Base-by-base conservation (phyloP, 768 basidiomycete genomes). In the Russula sp. region DNA sequence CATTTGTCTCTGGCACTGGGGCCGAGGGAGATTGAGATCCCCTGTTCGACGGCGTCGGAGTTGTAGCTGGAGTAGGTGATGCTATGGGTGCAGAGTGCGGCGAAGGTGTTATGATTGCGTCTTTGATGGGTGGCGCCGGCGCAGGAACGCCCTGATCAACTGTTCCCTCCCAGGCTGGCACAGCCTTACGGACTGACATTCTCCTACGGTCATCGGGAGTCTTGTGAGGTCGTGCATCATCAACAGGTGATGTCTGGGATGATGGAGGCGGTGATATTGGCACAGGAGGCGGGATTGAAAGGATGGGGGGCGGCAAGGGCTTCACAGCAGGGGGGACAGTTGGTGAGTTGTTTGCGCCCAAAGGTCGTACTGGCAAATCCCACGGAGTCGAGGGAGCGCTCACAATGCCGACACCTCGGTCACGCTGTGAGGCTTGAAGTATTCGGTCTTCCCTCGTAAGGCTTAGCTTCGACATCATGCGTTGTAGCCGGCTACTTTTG, bases 401-500 rank as follows among this genome's bases (percentile, higher is more conserved):
- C 68, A 73, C 39, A 71, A 66, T 42, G 68, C 63, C 49, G 68
- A 72, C 18, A 68, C 70, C 50, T 73, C 75, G 55, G 68, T 66
- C 40, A 64, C 50, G 57, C 71, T 79, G 65, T 51, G 62, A 1
- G 63, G 66, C 57, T 67, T 71, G 60, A 71, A 61, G 49, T 55
- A 68, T 55, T 74, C 75, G 58, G 83, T 76, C 48, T 69, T 74
- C 42, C 69, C 70, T 44, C 69, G 70, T 20, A 71, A 71, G 42
- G 83, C 14, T 86, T 32, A 93, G 77, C 68, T 84, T 87, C 20
- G 90, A 91, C 68, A 94, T 88, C 85, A 94, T 91, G 66, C 85
- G 82, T 73, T 88, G 87, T 63, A 94, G 75, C 31, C 89, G 81
- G 53, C 84, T 64, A n/a, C 71, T 58, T 67, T 75, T 79, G 54